Evolutionary conservation across 176 grass and related monocot genomes (phyloP), one percentile per base, ranked within the genome.

Genomic region (Hyparrhenia diplandra): DNA sequence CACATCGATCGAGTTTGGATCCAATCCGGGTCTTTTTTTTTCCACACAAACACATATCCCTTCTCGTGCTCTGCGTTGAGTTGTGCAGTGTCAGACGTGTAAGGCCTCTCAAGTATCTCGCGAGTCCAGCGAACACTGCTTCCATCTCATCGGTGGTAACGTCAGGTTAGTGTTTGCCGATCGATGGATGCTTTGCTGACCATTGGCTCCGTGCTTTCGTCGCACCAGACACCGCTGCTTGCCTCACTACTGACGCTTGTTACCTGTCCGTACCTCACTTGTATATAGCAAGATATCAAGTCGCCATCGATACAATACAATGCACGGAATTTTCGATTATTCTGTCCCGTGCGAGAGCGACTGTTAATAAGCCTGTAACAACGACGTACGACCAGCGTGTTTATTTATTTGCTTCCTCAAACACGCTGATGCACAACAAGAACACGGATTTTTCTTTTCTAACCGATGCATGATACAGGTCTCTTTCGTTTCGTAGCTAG

Each of bases 221-320:
- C 30, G 20, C 8, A 29, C 11, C n/a, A 3, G 73, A 81, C 73
- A 47, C 13, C 10, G 5, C 11, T 17, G 2, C 16, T 5, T 3
- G 30, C 71, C 72, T 82, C 85, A 82, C 30, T 30, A 13, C 5
- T 82, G 64, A 87, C 52, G 78, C 37, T 17, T 12, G 11, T 10
- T 17, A 14, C 28, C 31, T 62, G 77, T 76, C 39, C 28, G 1
- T 18, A 76, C 40, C 43, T 64, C 37, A 63, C 16, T 1, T 62
- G 8, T 21, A 24, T 14, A 5, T 16, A 16, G 5, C 5, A 49
- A 1, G 3, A 11, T 31, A 55, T 21, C 35, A 42, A 41, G 3
- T 64, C 59, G 2, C 27, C 11, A 29, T 77, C 23, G 57, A 9
- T 1, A 10, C 8, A 21, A 23, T 13, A 43, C 9, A 20, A 55